Evolutionary conservation across 768 basidiomycete genomes (phyloP), one percentile per base, ranked within the genome.

Genomic region (Nidula microcarpa): DNA sequence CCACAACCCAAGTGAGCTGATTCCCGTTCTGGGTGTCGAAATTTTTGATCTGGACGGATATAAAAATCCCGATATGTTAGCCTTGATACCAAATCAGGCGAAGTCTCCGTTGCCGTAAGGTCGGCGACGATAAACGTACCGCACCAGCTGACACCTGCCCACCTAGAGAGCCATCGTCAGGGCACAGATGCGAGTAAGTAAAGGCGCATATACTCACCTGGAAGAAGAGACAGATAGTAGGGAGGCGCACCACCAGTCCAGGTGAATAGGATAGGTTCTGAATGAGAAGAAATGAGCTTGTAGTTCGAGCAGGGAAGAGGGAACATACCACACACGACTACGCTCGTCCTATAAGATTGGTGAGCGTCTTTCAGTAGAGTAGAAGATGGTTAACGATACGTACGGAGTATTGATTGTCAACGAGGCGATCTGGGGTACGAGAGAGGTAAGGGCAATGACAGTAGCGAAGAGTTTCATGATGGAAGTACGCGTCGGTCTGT

Each of bases 401-500:
- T 62, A 89, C 87, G 86, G 82, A 1, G 86, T 86, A 66, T 89
- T 82, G 62, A 90, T 70, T n/a, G 75, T 82, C 62, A 86, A 61
- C 6, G 67, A 68, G 48, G 60, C 48, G 57, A 78, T 57, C 71
- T 49, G 48, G 59, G 77, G 65, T 52, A 74, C 56, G 66, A 75
- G 41, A 18, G 73, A 71, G 53, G 70, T 55, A 57, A 77, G 58
- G 45, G 74, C 68, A 54, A 67, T 56, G 45, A 66, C 61, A 50
- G 65, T 45, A 56, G 60, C 59, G 56, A 74, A 65, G 57, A 68
- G 72, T 62, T 74, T 74, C 74, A 77, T 77, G 49, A 59, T 64
- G 11, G 50, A 11, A 5, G 32, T 54, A 59, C 41, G 48, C 39
- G 48, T 37, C 54, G 41, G 33, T 33, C 39, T 41, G 43, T 47